Evolutionary conservation across 352 stramenopile species (phyloP).

Genomic region (Phytopythium chamaehyphon): DNA sequence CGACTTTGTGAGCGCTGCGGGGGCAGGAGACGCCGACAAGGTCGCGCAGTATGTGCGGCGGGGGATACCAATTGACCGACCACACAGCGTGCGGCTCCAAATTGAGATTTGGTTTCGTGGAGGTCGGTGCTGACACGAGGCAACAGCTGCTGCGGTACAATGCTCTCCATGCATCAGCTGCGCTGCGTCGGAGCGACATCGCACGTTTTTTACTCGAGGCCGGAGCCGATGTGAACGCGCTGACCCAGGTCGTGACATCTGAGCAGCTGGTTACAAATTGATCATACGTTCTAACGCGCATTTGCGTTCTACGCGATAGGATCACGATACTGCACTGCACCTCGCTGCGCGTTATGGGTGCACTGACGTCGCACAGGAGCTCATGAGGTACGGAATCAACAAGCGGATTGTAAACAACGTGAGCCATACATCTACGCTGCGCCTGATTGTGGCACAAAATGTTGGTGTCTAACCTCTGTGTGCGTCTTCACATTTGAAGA

Average conservation of each 20-base stretch:
- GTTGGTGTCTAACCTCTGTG: no score
- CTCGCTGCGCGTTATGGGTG: constrained; percentile 42
- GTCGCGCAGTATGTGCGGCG: constrained; percentile 49
- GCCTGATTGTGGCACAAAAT: no score
- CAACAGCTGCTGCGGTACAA: constrained; percentile 45
- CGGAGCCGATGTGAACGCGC: constrained; percentile 36
- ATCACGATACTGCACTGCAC: constrained; percentile 34
- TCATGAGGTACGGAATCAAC: constrained; percentile 29
- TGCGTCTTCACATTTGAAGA: no score
- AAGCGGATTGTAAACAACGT: constrained; percentile 31
- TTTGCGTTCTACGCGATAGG: constrained; percentile 15
- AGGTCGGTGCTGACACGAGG: not conserved
- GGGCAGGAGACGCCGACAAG: constrained; percentile 28
- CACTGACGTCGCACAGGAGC: constrained; percentile 24
- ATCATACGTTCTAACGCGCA: no score
- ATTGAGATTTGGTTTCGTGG: not conserved
- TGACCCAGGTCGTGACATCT: constrained; percentile 14
- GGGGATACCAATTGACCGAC: constrained; percentile 46
- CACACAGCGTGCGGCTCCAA: constrained; percentile 38
- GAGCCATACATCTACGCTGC: constrained; percentile 1
- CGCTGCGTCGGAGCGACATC: constrained; percentile 25
- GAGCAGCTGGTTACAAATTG: no score
- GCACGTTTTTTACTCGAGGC: constrained; percentile 42
- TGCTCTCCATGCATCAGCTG: constrained; percentile 41
- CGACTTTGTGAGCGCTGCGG: constrained; percentile 50